These are phyloP conservation scores for Rusavskia elegans DNA, from an alignment of 495 filamentous ascomycete genomes.

Conservation along the genomic window DNA sequence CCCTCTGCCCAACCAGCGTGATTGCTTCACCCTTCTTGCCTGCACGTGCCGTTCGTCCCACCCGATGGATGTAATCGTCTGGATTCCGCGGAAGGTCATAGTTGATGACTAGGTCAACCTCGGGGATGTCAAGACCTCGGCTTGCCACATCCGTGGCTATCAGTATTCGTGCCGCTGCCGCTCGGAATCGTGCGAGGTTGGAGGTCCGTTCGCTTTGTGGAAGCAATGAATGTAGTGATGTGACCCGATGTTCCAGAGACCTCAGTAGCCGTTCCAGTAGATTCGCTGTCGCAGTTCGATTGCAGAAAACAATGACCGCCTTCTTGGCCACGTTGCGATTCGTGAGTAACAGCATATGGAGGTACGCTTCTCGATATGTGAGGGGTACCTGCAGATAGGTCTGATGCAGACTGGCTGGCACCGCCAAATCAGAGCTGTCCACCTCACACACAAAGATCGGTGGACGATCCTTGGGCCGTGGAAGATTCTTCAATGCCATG, in stretches of 20 bases:
- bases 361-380: conserved; percentile 81
- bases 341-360: conserved; percentile 78
- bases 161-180: conserved; percentile 74
- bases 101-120: conserved; percentile 80
- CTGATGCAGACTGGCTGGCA: conserved; percentile 69
- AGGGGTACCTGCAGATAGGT: conserved; percentile 75
- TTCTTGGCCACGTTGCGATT: conserved; percentile 49
- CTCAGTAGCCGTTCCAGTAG: conserved; percentile 74
- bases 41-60: conserved; percentile 87
- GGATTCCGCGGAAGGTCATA: conserved; percentile 91
- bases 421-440: conserved; percentile 45
- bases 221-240: conserved; percentile 73
- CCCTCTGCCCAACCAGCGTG: conserved; percentile 82
- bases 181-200: conserved; percentile 83
- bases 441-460: conserved; percentile 84
- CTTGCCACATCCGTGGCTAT: conserved; percentile 93
- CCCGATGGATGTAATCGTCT: conserved; percentile 94
- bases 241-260: conserved; percentile 75
- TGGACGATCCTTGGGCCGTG: conserved; percentile 45
- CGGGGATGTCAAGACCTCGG: conserved; percentile 91
- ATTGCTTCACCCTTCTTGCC: conserved; percentile 67
- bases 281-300: conserved; percentile 76
- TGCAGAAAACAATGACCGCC: conserved; percentile 84
- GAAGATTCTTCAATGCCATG: conserved; percentile 58
- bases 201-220: conserved; percentile 67